Percentiles rank a stretch among this genome's conserved stretches.
Evolutionary conservation across 306 rosid species (phyloP).

Genomic region (Corylus americana): DNA sequence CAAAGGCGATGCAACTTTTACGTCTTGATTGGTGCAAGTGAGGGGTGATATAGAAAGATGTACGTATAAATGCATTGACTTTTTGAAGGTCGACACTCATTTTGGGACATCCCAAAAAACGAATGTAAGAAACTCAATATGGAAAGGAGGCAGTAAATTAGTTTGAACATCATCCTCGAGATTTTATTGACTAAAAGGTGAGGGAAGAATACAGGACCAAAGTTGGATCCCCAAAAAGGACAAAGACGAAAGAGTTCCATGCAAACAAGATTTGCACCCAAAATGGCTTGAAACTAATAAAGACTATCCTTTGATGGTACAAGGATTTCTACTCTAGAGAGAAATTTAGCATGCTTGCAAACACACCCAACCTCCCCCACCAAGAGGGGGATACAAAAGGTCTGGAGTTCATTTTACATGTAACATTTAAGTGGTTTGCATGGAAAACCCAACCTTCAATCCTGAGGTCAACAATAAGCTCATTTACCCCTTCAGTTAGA

Average conservation of each 20-base stretch:
- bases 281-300: neutral
- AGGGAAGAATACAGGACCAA: neutral
- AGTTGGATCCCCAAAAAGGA: neutral
- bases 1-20: neutral
- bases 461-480: slow-evolving; percentile 63
- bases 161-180: neutral
- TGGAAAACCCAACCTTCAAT: slow-evolving; percentile 58
- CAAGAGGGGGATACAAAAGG: neutral
- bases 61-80: neutral
- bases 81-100: neutral
- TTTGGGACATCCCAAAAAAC: no score
- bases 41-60: neutral
- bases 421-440: slow-evolving; percentile 11
- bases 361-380: neutral
- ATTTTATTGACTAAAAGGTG: neutral
- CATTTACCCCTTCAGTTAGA: slow-evolving; percentile 51
- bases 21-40: neutral
- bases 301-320: neutral
- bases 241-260: neutral
- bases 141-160: neutral
- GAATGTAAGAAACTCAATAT: neutral
- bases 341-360: neutral
- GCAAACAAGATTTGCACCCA: neutral
- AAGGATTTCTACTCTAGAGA: neutral
- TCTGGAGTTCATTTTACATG: neutral